Percentiles rank a stretch among this genome's conserved stretches.
These are phyloP conservation scores for Dissoconium aciculare DNA, from an alignment of 2,329 filamentous ascomycete genomes.

Conservation along the genomic window DNA sequence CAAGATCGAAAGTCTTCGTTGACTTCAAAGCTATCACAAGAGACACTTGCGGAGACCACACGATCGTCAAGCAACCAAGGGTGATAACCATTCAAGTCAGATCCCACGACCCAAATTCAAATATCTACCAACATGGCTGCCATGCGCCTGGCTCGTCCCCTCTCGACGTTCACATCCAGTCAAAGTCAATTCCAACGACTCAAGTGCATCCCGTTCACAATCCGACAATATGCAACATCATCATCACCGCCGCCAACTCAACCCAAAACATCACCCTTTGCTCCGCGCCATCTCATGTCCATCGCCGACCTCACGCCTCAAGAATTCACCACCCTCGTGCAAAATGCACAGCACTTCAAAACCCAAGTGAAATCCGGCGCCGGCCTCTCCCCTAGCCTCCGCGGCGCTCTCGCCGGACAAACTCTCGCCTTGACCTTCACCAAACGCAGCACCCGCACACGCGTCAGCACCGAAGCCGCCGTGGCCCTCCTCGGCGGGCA, in stretches of 20 bases:
- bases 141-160: no score
- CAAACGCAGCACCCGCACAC: constrained; percentile 86
- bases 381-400: constrained; percentile 45
- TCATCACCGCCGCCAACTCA: constrained; percentile 16
- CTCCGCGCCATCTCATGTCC: constrained; percentile 77
- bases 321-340: constrained; percentile 69
- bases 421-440: constrained; percentile 93
- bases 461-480: constrained; percentile 84
- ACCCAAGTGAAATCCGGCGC: constrained; percentile 53
- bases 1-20: no score
- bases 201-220: no score
- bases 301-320: constrained; percentile 69
- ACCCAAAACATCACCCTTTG: constrained; percentile 38
- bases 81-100: no score
- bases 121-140: no score
- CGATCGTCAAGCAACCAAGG: no score
- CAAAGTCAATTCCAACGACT: no score
- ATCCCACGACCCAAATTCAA: no score
- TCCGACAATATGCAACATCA: constrained; percentile 14
- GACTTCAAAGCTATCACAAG: no score
- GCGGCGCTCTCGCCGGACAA: constrained; percentile 52
- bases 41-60: no score
- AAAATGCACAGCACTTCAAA: constrained; percentile 69
- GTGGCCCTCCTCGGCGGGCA: constrained; percentile 79
- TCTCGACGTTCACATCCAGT: no score